phyloP scores from a whole-genome alignment of 768 basidiomycete genomes.

The Pisolithus microcarpus region DNA sequence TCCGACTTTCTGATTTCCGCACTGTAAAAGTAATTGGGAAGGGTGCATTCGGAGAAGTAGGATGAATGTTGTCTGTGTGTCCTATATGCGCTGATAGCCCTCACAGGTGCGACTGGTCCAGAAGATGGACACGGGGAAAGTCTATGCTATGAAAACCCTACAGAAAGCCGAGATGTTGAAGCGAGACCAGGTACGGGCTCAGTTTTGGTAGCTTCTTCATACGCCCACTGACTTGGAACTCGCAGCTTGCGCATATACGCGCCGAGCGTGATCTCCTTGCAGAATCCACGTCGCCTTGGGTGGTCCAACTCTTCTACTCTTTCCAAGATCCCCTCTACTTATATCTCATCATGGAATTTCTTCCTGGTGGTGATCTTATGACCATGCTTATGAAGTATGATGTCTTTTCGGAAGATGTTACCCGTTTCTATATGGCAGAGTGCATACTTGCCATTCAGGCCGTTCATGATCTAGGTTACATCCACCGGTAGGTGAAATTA shows the following conservation, averaged over 20 bases:
- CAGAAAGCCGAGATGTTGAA: conserved; percentile 99
- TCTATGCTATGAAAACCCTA: conserved; percentile 99
- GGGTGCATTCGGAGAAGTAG: conserved; percentile 95
- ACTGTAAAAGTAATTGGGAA: conserved; percentile 99
- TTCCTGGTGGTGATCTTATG: conserved; percentile 95
- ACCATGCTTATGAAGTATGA: conserved; percentile 99
- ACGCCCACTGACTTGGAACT: conserved; percentile 5
- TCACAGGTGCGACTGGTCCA: conserved; percentile 86
- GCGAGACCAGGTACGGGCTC: conserved; percentile 78
- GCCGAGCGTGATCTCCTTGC: conserved; percentile 95
- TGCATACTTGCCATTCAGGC: conserved; percentile 97
- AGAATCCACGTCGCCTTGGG: conserved; percentile 95
- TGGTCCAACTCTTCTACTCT: conserved; percentile 95
- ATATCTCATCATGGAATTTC: conserved; percentile 95
- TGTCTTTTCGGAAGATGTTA: conserved; percentile 96
- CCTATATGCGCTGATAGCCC: conserved; percentile 1
- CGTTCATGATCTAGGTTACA: conserved; percentile 97
- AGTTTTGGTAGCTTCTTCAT: not conserved
- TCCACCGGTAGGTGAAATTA: conserved; percentile 69
- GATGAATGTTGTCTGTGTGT: conserved; percentile 11
- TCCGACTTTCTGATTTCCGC: conserved; percentile 87
- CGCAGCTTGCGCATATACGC: conserved; percentile 90
- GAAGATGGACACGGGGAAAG: conserved; percentile 94
- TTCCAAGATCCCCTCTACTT: conserved; percentile 96
- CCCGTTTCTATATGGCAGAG: conserved; percentile 98